Evolutionary conservation across 1,284 basidiomycete species (phyloP), one percentile per base, ranked within the genome.

Genomic region (Dichomitus squalens): DNA sequence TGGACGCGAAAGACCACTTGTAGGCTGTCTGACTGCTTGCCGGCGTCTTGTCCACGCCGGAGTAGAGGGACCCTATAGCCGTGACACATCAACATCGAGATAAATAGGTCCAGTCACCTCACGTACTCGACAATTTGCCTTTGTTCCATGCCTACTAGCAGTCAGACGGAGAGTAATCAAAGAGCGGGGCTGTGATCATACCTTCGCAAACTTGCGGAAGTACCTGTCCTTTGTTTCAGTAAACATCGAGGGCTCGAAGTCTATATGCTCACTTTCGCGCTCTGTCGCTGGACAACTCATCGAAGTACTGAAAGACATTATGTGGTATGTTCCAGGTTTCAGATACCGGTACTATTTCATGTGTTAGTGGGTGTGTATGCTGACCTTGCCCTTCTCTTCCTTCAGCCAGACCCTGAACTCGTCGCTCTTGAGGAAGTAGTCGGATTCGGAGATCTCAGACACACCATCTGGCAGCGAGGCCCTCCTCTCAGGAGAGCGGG

Each of bases 191-290:
- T 27, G 20, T n/a, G 18, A 3, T 33, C 63, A 41, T 64, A 88
- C 87, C 82, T 91, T 91, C 43, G 91, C 84, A 65, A 92, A 92
- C 73, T 91, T 92, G 66, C 85, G 86, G 69, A 93, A 93, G 69
- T 92, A 92, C 67, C 90, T 91, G 69, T 35, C 41, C 71, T 64
- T 60, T 63, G 25, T 18, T 60, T 74, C 61, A 73, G 64, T 52
- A 60, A 61, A 49, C 63, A 72, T 70, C 61, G 63, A 61, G 11
- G 49, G 38, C 58, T 61, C 51, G 5, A 29, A 29, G 27, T 38
- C 21, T 51, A 57, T 41, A 52, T 33, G 67, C 83, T 68, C 71
- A 90, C 88, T 84, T 90, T 66, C 88, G 79, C 8, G 90, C 83
- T 68, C 77, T 85, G 21, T 92, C 89, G 36, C 90, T 84, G 12